Percentiles rank a stretch among this genome's conserved stretches.
Evolutionary conservation across 192 early-diverging fungal species (phyloP).

Genomic region (Thamnidium elegans): DNA sequence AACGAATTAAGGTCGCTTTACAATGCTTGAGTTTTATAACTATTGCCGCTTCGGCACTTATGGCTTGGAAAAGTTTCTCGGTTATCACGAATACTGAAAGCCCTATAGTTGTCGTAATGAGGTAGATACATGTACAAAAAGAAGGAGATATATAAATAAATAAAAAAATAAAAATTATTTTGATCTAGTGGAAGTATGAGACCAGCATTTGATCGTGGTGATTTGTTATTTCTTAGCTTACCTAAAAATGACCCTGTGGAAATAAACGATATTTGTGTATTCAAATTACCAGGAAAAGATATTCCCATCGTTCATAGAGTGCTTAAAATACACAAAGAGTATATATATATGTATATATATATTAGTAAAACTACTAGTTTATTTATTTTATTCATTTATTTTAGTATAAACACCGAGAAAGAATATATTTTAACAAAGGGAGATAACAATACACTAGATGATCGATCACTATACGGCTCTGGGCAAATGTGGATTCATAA

Average conservation of each 20-base stretch:
- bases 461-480: slow-evolving; percentile 82
- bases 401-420: slow-evolving; percentile 56
- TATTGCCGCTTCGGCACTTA: slow-evolving; percentile 89
- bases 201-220: slow-evolving; percentile 92
- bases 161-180: not conserved
- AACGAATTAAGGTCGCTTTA: slow-evolving; percentile 35
- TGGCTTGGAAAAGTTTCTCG: slow-evolving; percentile 92
- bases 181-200: slow-evolving; percentile 87
- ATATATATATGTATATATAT: slow-evolving; percentile 2
- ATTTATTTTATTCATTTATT: too few relatives aligned
- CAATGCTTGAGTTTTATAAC: slow-evolving; percentile 87
- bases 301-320: slow-evolving; percentile 98
- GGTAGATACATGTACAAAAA: slow-evolving; percentile 31
- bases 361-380: too few relatives aligned
- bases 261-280: slow-evolving; percentile 94
- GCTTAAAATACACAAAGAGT: slow-evolving; percentile 88
- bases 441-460: slow-evolving; percentile 90
- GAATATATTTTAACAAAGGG: slow-evolving; percentile 95
- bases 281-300: slow-evolving; percentile 81
- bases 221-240: slow-evolving; percentile 85
- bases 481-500: slow-evolving; percentile 90
- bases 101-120: slow-evolving; percentile 95
- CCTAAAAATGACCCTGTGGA: slow-evolving; percentile 64
- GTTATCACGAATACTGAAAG: slow-evolving; percentile 88
- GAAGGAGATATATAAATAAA: too few relatives aligned